Conservation (phyloP, 2,329 filamentous ascomycete genomes). For the Talaromyces sp. region DNA sequence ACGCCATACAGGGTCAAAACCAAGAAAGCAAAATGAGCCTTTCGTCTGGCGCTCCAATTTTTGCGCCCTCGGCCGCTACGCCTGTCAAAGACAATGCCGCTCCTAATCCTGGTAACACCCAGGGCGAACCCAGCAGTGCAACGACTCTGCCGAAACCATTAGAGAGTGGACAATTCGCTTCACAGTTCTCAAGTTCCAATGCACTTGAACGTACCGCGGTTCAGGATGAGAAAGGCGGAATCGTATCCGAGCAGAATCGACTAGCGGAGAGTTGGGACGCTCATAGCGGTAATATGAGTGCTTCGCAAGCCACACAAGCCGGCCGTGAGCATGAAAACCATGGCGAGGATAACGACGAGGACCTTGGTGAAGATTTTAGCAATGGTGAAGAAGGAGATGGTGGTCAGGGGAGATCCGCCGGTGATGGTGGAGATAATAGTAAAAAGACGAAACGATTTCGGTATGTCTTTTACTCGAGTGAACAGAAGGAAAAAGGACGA, state of each 20-base stretch:
- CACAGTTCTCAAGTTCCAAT: background rate
- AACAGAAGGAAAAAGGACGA: background rate
- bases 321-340: background rate
- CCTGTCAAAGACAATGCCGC: background rate
- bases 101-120: background rate
- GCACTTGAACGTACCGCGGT: background rate
- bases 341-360: slow-evolving; percentile 10
- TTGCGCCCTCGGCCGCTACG: slow-evolving; percentile 2
- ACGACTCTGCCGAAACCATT: background rate
- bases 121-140: background rate
- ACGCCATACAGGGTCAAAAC: background rate
- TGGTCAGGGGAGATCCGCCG: slow-evolving; percentile 22
- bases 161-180: background rate
- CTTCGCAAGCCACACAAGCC: background rate
- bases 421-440: slow-evolving; percentile 33
- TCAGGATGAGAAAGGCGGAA: background rate
- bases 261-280: background rate
- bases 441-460: slow-evolving; percentile 46
- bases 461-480: slow-evolving; percentile 24
- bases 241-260: background rate
- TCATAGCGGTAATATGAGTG: background rate
- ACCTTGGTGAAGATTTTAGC: slow-evolving; percentile 14
- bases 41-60: slow-evolving; percentile 2
- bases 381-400: slow-evolving; percentile 15
- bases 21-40: slow-evolving; percentile 16